Base-by-base conservation (phyloP, 1,139 yeast species). In the Citeromyces hawaiiensis region DNA sequence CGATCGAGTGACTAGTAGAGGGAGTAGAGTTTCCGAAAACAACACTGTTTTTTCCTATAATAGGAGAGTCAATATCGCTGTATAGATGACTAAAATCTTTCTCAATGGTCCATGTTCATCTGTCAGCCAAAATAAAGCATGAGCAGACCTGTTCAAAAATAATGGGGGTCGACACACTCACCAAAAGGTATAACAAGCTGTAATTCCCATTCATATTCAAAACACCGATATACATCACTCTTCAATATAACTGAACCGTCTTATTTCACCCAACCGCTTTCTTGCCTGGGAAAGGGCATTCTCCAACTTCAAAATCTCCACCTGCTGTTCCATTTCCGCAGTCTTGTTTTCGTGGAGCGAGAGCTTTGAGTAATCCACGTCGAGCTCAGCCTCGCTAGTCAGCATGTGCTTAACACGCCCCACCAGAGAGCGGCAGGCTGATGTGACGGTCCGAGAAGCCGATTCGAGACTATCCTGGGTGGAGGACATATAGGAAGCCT, bases 251-350 rank as follows among this genome's bases (percentile, higher is more conserved):
- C 83, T 81, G 43, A 70, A 78, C 59, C 81, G 83, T 58, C 96
- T 69, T 47, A 86, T 86, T 50, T 83, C 94, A 29, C 94, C 94
- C 45, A 86, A 65, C 52, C 83, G 72, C 60, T 82, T 83, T 56
- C 96, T 71, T 1, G 96, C 94, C 10, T 73, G 56, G 39, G 64
- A 63, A 48, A 85, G 64, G 43, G 79, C 72, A 50, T 83, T 83
- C 53, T 86, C 96, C 45, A 86, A 64, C 57, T 83, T 83, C 57
- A 86, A 68, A 37, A 86, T 87, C 56, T 83, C 88, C 11, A 87
- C 95, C 56, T 86, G 96, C 58, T 86, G 96, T 53, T 86, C 94
- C 95, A 86, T 85, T 54, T 88, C 94, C 23, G 76, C 70, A 0
- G 94, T 83, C 59, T 83, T 83, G 50, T 86, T 86, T 56, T 85